Evolutionary conservation across 208 protist genomes (phyloP).

Genomic region (Phytomonas francai): DNA sequence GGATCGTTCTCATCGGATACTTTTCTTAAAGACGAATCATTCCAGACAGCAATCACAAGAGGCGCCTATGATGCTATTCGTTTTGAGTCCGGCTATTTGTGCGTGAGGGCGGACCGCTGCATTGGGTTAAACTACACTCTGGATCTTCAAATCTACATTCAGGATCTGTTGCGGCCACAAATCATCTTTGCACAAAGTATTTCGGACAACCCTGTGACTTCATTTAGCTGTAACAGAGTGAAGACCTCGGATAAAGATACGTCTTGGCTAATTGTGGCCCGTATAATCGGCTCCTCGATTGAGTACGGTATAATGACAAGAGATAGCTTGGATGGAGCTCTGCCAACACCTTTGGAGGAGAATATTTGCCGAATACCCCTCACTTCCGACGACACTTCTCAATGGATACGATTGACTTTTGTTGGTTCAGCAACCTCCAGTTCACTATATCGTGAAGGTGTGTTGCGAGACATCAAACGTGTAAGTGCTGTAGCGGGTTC

Average conservation of each 20-base stretch:
- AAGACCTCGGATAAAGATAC: not conserved
- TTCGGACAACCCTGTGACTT: not conserved
- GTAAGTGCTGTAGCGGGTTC: conserved; percentile 18
- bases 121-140: conserved; percentile 65
- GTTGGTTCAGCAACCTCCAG: conserved; percentile 48
- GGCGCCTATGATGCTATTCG: conserved; percentile 40
- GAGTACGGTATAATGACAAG: not conserved
- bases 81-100: conserved; percentile 63
- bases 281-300: conserved; percentile 7
- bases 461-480: conserved; percentile 33
- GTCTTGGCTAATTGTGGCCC: conserved; percentile 11
- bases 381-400: conserved; percentile 18
- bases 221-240: conserved; percentile 5
- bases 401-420: conserved; percentile 70
- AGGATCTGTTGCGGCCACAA: conserved; percentile 39
- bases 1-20: not conserved
- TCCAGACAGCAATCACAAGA: not conserved
- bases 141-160: conserved; percentile 47
- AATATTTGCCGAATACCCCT: conserved; percentile 29
- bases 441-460: conserved; percentile 55
- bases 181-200: conserved; percentile 63
- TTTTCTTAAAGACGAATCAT: not conserved
- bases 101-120: conserved; percentile 24
- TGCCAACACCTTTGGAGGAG: not conserved
- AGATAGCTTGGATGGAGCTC: conserved; percentile 1